phyloP scores from a whole-genome alignment of 2,329 filamentous ascomycete species.

The Xylariomycetidae sp. region DNA sequence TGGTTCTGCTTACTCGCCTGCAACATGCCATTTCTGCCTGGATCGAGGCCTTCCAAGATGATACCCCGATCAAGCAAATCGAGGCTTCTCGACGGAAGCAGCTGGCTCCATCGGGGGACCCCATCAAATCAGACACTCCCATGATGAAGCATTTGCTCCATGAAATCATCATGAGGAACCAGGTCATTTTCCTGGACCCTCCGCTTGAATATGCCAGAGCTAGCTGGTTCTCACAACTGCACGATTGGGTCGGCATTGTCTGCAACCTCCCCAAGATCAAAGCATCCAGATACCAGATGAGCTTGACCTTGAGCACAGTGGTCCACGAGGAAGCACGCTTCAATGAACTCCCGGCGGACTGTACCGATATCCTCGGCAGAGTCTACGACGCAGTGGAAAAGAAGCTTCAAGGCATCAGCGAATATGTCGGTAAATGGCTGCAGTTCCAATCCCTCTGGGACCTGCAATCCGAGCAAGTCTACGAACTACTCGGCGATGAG shows the following conservation, averaged over 20 bases:
- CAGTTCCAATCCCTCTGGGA: conserved; percentile 99
- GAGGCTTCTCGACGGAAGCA: conserved; percentile 50
- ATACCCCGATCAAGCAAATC: conserved; percentile 32
- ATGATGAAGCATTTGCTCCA: conserved; percentile 70
- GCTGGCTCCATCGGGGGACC: conserved; percentile 35
- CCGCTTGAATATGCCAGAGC: conserved; percentile 87
- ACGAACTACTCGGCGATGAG: conserved; percentile 85
- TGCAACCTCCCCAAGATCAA: conserved; percentile 94
- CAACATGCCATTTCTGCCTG: conserved; percentile 77
- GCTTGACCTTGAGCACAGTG: conserved; percentile 52
- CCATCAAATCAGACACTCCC: conserved; percentile 48
- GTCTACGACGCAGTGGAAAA: conserved; percentile 81
- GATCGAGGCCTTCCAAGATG: conserved; percentile 77
- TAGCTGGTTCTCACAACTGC: conserved; percentile 88
- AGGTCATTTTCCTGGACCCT: conserved; percentile 93
- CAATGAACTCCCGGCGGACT: conserved; percentile 76
- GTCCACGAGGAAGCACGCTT: conserved; percentile 67
- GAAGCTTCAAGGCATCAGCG: conserved; percentile 71
- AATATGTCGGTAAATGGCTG: conserved; percentile 95
- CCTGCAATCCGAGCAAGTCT: conserved; percentile 90
- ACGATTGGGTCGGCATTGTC: conserved; percentile 87
- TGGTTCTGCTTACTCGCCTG: conserved; percentile 74
- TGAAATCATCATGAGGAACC: conserved; percentile 95
- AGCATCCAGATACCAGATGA: conserved; percentile 91
- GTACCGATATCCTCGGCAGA: conserved; percentile 68